phyloP scores from a whole-genome alignment of 495 filamentous ascomycete species.

The Cenococcum geophilum region DNA sequence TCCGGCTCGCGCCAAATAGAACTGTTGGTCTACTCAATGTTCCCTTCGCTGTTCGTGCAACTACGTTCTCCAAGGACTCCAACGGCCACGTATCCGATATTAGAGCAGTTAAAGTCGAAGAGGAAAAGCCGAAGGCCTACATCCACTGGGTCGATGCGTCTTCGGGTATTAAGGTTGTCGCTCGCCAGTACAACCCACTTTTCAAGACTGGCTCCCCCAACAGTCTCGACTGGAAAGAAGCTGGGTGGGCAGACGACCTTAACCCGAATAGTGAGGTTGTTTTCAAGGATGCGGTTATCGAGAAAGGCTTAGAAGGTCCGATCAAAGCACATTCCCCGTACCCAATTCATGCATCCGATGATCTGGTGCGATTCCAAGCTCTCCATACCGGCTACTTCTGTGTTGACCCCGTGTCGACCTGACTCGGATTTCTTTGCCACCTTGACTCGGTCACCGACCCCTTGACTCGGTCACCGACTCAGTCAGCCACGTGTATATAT shows the following conservation, averaged over 20 bases:
- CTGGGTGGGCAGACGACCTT: constrained; percentile 75
- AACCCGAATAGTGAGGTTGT: constrained; percentile 79
- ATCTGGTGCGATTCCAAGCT: constrained; percentile 76
- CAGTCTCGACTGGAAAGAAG: constrained; percentile 53
- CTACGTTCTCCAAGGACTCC: constrained; percentile 64
- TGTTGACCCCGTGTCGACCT: too few relatives aligned
- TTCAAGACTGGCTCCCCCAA: constrained; percentile 80
- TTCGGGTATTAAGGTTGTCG: constrained; percentile 53
- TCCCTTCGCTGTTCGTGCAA: constrained; percentile 76
- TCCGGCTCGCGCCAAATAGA: constrained; percentile 89
- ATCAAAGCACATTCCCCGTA: constrained; percentile 46
- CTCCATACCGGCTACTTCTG: constrained; percentile 85
- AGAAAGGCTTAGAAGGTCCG: constrained; percentile 80
- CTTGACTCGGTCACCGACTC: too few relatives aligned
- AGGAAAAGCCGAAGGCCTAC: constrained; percentile 66
- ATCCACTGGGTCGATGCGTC: constrained; percentile 82
- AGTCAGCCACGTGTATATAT: too few relatives aligned
- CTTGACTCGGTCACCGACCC: too few relatives aligned
- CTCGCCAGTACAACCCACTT: constrained; percentile 73
- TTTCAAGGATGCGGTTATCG: constrained; percentile 71
- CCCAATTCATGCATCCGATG: constrained; percentile 65
- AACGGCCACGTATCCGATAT: constrained; percentile 67
- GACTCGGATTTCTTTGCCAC: too few relatives aligned
- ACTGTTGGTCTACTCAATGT: constrained; percentile 79
- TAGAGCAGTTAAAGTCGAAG: constrained; percentile 43